Base-by-base conservation (phyloP, 1,284 basidiomycete genomes). In the Sporisorium iseilematis-ciliati region DNA sequence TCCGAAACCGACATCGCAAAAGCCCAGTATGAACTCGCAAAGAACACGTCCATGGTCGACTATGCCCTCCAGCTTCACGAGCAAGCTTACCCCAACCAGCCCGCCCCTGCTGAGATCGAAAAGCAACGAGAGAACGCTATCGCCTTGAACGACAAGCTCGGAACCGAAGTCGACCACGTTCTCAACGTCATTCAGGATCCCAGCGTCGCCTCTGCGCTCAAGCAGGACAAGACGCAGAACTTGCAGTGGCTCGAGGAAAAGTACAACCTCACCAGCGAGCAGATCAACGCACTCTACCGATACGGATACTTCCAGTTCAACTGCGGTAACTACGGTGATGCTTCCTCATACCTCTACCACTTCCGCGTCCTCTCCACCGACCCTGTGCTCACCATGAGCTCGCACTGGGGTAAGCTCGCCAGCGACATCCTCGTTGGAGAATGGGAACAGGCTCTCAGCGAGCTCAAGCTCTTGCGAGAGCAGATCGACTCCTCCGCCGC, bases 241-340 rank as follows among this genome's bases (percentile, higher is more conserved):
- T 84, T 98, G 85, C 91, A 92, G 71, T 94, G 95, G 87, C 89
- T 99, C 82, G 93, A 94, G 87, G 93, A 96, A 65, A 92, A 97
- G 85, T 96, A 96, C 88, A 90, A 91, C 93, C 91, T 99, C 71
- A 95, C 92, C 29, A 88, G 93, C 64, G 94, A 97, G 70, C 93
- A 97, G 90, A 97, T 99, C 86, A 93, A 92, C 55, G 93, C 93
- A 2, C 89, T 99, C 10, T 99, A 99, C 89, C 94, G 94, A 87
- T 98, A 96, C 86, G 97, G 96, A 62, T 92, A 98, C 86, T 98
- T 95, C 89, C 95, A 97, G 87, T 99, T 94, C 88, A 94, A 95
- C 38, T 94, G 94, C 85, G 96, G 97, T 61, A 94, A 95, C 86
- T 99, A 99, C 89, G 92, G 91, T 77, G 93, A 93, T 69, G 95